Conservation (phyloP, 345 rosid species). For the Rhizophora mangle region DNA sequence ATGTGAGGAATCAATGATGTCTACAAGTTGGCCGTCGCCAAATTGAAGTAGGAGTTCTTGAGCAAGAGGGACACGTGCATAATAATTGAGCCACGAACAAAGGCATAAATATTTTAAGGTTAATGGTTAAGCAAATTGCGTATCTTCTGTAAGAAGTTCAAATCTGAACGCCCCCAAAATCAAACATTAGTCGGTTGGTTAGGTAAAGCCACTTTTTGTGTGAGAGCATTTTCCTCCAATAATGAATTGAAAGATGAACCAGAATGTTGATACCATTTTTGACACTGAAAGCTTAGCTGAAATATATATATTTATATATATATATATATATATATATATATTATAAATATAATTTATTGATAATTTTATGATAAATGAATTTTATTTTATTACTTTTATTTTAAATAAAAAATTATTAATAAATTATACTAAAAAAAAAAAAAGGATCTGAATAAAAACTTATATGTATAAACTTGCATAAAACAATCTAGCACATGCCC, state of each 20-base stretch:
- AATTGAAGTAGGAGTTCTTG: neutral
- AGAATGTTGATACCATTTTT: slow-evolving; percentile 18
- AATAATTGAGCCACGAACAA: slow-evolving; percentile 10
- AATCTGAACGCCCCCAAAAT: neutral
- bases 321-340: too few species aligned
- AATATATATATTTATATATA: neutral
- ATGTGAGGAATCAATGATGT: neutral
- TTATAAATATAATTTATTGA: too few species aligned
- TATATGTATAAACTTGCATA: too few species aligned
- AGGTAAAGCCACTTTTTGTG: slow-evolving; percentile 29
- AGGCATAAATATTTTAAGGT: neutral
- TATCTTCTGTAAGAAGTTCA: too few species aligned
- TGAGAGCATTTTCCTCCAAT: slow-evolving; percentile 19
- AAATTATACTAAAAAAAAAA: neutral
- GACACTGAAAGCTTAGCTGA: slow-evolving; percentile 21
- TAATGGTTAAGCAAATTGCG: too few species aligned
- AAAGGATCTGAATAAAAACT: too few species aligned
- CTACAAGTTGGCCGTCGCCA: neutral
- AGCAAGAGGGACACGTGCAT: slow-evolving; percentile 8
- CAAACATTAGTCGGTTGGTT: slow-evolving; percentile 26
- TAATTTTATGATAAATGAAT: too few species aligned
- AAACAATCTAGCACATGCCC: too few species aligned
- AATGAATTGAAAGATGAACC: slow-evolving; percentile 13
- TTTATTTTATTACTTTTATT: too few species aligned
- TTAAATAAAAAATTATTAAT: too few species aligned